These are phyloP conservation scores for Hypoxylon fuscum DNA, from an alignment of 495 filamentous ascomycete species.

Conservation along the genomic window DNA sequence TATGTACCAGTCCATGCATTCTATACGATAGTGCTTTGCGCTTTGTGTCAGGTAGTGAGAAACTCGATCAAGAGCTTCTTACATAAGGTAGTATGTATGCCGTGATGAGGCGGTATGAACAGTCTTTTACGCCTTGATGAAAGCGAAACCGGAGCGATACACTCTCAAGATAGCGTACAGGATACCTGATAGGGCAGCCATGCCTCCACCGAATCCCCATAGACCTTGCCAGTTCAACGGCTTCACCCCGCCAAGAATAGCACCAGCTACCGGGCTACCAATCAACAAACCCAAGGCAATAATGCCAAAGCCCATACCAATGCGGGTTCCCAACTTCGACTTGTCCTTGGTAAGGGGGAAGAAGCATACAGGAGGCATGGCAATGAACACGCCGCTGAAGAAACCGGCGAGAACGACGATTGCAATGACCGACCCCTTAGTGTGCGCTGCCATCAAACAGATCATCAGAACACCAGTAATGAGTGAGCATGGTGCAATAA, in stretches of 20 bases:
- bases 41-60: not conserved
- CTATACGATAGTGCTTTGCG: conserved; percentile 5
- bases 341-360: conserved; percentile 69
- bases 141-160: conserved; percentile 33
- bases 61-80: not conserved
- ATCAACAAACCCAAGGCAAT: conserved; percentile 44
- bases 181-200: conserved; percentile 38
- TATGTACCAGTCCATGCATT: not conserved
- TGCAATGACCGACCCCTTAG: conserved; percentile 27
- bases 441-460: conserved; percentile 36
- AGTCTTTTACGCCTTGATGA: conserved; percentile 28
- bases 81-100: not conserved
- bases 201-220: conserved; percentile 50
- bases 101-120: not conserved
- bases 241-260: conserved; percentile 37
- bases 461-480: conserved; percentile 30
- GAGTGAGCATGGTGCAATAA: conserved; percentile 43
- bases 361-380: conserved; percentile 72
- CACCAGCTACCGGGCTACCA: conserved; percentile 45
- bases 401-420: conserved; percentile 49
- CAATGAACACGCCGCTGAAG: conserved; percentile 61
- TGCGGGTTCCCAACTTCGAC: conserved; percentile 71
- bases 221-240: conserved; percentile 43
- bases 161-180: conserved; percentile 24
- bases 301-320: conserved; percentile 72